Percentiles rank a stretch among this genome's conserved stretches.
Evolutionary conservation across 495 filamentous ascomycete species (phyloP).

Genomic region (Penicillium alfredii): DNA sequence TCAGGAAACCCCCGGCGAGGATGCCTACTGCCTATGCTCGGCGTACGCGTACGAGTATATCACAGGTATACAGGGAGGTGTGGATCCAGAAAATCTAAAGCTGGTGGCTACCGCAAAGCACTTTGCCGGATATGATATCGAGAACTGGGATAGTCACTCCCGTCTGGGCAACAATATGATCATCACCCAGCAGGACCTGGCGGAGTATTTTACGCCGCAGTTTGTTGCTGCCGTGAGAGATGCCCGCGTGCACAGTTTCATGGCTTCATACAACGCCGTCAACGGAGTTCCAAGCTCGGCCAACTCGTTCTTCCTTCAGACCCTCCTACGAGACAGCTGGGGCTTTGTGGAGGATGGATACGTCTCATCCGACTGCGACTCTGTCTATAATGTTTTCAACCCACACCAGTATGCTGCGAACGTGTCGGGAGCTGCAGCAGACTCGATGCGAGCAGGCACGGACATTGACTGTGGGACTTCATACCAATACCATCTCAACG

Average conservation of each 20-base stretch:
- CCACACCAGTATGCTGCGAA: constrained; percentile 48
- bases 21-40: constrained; percentile 49
- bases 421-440: constrained; percentile 43
- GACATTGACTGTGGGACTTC: constrained; percentile 58
- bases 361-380: constrained; percentile 54
- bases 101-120: constrained; percentile 62
- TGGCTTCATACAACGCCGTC: constrained; percentile 59
- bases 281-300: constrained; percentile 55
- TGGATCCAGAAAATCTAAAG: constrained; percentile 40
- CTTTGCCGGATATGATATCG: constrained; percentile 61
- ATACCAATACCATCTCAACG: constrained; percentile 45
- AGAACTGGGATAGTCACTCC: constrained; percentile 49
- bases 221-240: constrained; percentile 39
- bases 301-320: constrained; percentile 51
- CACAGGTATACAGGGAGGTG: constrained; percentile 53
- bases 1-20: constrained; percentile 58
- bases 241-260: constrained; percentile 50
- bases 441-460: constrained; percentile 52
- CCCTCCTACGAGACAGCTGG: constrained; percentile 49
- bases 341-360: constrained; percentile 45
- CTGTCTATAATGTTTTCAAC: constrained; percentile 52
- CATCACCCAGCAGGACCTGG: constrained; percentile 49
- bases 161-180: constrained; percentile 51
- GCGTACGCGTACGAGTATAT: constrained; percentile 54
- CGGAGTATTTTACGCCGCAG: constrained; percentile 45